These are phyloP conservation scores for Cystoisospora suis DNA, from an alignment of 169 alveolate species.

Conservation along the genomic window DNA sequence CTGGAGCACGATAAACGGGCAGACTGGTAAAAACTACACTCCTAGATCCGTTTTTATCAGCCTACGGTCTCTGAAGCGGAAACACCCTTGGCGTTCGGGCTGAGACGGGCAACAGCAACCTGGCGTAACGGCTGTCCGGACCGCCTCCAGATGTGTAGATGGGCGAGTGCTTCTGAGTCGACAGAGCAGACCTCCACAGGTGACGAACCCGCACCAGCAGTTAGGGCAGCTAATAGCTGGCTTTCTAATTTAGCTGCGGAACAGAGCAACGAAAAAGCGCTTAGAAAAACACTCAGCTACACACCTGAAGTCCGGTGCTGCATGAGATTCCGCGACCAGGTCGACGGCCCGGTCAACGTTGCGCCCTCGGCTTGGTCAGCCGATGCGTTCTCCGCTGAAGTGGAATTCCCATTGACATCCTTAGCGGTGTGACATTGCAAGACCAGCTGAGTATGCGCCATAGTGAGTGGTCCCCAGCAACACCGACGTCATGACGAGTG, in stretches of 20 bases:
- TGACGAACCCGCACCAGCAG: not conserved
- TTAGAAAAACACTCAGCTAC: too few species aligned
- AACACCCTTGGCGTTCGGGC: not conserved
- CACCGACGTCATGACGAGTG: too few species aligned
- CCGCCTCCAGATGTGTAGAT: not conserved
- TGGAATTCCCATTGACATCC: too few species aligned
- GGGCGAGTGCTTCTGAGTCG: not conserved
- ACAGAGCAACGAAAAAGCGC: too few species aligned
- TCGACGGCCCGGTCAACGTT: too few species aligned
- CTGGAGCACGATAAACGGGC: not conserved
- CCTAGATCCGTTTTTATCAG: not conserved
- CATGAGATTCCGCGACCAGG: too few species aligned
- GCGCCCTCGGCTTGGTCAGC: too few species aligned
- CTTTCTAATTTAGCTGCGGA: not conserved
- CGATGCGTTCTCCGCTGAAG: too few species aligned
- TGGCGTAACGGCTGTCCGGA: not conserved
- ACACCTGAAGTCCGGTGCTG: too few species aligned
- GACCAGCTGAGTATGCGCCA: too few species aligned
- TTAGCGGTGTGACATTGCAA: too few species aligned
- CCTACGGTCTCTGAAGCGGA: not conserved
- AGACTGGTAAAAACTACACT: not conserved
- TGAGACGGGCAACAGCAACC: not conserved
- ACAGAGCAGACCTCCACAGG: not conserved
- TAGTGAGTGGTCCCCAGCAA: too few species aligned
- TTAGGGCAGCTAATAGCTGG: not conserved